Evolutionary conservation across 495 filamentous ascomycete genomes (phyloP).

Genomic region (Aspergillus asperescens): DNA sequence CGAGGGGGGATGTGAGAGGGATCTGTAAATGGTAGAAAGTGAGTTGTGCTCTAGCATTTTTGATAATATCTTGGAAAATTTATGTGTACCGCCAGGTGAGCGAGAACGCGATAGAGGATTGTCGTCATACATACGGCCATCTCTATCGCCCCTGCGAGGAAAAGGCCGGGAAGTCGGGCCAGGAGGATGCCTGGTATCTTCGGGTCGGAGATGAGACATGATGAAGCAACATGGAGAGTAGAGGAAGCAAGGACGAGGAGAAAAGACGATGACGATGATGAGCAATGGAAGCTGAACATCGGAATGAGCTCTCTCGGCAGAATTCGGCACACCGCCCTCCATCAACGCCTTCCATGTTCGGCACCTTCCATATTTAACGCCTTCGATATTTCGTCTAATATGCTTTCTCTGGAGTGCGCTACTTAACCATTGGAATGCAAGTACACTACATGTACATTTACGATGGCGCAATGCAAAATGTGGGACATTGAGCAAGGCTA

Average conservation of each 20-base stretch:
- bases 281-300: background rate
- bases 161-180: conserved; percentile 25
- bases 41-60: conserved; percentile 26
- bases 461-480: too few relatives aligned
- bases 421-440: too few relatives aligned
- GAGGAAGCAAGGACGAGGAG: background rate
- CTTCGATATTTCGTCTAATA: too few relatives aligned
- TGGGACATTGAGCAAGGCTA: too few relatives aligned
- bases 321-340: conserved; percentile 14
- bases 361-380: too few relatives aligned
- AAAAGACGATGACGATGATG: conserved; percentile 8
- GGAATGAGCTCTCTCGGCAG: conserved; percentile 16
- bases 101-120: conserved; percentile 36
- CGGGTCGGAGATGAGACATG: conserved; percentile 33
- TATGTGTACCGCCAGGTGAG: conserved; percentile 43
- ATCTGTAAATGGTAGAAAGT: conserved; percentile 31
- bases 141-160: conserved; percentile 33
- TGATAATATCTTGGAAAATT: background rate
- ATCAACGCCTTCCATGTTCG: too few relatives aligned
- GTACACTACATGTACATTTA: too few relatives aligned
- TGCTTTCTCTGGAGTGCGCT: too few relatives aligned
- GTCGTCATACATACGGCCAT: conserved; percentile 50
- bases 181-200: conserved; percentile 28
- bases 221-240: conserved; percentile 8
- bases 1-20: conserved; percentile 35